Conservation (phyloP, 202 grass and related monocot genomes). For the Schoenoplectus tabernaemontani region DNA sequence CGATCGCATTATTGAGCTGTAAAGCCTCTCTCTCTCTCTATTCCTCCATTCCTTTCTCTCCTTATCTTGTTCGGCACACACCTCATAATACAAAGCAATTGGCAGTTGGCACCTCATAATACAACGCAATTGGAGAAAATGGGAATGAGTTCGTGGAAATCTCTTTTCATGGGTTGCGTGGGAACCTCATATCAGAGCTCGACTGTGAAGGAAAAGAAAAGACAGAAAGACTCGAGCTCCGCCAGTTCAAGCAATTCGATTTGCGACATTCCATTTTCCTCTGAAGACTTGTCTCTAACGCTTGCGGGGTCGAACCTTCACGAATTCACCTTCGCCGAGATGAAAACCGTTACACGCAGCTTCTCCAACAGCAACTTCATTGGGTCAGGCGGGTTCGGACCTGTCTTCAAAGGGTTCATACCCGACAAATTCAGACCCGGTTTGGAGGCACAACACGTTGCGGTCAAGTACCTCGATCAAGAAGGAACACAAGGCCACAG, state of each 20-base stretch:
- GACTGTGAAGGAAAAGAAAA: neutral
- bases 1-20: neutral
- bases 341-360: slow-evolving; percentile 48
- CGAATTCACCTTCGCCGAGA: slow-evolving; percentile 70
- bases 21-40: neutral
- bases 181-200: neutral
- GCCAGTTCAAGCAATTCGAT: slow-evolving; percentile 11
- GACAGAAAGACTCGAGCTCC: neutral
- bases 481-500: slow-evolving; percentile 68
- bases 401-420: slow-evolving; percentile 74
- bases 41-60: neutral
- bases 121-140: neutral
- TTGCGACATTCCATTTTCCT: slow-evolving; percentile 24
- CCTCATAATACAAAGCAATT: no score
- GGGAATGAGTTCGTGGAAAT: slow-evolving; percentile 20
- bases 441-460: slow-evolving; percentile 54
- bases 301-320: slow-evolving; percentile 55
- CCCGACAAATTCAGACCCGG: slow-evolving; percentile 33
- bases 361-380: slow-evolving; percentile 67
- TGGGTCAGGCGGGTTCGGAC: slow-evolving; percentile 69
- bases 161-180: slow-evolving; percentile 10
- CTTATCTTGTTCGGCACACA: neutral
- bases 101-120: no score
- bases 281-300: slow-evolving; percentile 55
- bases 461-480: slow-evolving; percentile 76